phyloP scores from a whole-genome alignment of 768 basidiomycete genomes.

The Candolleomyces aberdarensis region DNA sequence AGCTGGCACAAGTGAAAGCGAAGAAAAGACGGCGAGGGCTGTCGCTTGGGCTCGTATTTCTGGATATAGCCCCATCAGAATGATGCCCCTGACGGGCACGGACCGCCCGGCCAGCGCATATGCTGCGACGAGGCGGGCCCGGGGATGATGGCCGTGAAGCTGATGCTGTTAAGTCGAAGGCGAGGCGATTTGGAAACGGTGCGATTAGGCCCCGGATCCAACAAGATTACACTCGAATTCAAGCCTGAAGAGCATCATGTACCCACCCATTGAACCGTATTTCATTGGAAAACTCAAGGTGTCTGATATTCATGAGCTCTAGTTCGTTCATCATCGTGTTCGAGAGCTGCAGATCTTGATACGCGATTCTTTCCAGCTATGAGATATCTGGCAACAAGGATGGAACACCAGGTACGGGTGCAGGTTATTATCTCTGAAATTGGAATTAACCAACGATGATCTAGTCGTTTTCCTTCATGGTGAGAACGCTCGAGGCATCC shows the following conservation, averaged over 20 bases:
- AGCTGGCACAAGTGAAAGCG: neutral
- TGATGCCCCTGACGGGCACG: no score
- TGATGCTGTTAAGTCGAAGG: neutral
- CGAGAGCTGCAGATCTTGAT: conserved; percentile 3
- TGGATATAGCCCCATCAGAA: no score
- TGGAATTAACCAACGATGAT: neutral
- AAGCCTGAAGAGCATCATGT: conserved; percentile 36
- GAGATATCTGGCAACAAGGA: conserved; percentile 77
- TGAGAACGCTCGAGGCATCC: conserved; percentile 19
- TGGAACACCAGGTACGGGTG: conserved; percentile 62
- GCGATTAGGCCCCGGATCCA: neutral
- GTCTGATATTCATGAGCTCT: conserved; percentile 69
- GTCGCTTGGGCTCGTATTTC: no score
- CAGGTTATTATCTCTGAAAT: neutral
- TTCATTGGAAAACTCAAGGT: conserved; percentile 66
- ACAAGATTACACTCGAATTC: neutral
- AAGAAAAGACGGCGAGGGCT: no score
- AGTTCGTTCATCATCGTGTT: conserved; percentile 39
- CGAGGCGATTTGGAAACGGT: neutral
- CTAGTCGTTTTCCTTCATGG: conserved; percentile 81
- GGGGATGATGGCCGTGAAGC: no score
- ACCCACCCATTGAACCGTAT: conserved; percentile 66
- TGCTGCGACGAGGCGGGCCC: no score
- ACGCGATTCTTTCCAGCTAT: conserved; percentile 46
- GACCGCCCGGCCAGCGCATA: no score